Conservation (phyloP, 1,284 basidiomycete genomes). For the Heliocybe sulcata region DNA sequence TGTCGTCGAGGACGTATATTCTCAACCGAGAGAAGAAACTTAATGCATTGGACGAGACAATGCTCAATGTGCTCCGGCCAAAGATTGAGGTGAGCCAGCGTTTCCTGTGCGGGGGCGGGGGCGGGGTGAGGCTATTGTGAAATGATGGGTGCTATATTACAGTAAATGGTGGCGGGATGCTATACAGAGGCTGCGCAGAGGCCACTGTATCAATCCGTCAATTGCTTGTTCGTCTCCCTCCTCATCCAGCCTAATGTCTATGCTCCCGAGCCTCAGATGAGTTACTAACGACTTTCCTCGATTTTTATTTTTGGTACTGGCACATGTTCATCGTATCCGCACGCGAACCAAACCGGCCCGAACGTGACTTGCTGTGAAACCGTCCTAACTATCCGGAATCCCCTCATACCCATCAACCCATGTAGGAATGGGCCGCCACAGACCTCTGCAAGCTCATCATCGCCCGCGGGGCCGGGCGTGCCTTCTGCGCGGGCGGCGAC, state of each 20-base stretch:
- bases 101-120: not conserved
- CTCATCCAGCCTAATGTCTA: constrained; percentile 6
- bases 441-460: constrained; percentile 74
- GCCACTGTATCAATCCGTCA: constrained; percentile 2
- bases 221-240: not conserved
- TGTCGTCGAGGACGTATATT: constrained; percentile 58
- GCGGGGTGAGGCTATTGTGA: too few relatives aligned
- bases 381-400: too few relatives aligned
- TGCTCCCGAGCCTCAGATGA: constrained; percentile 7
- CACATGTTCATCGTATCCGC: too few relatives aligned
- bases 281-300: not conserved
- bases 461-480: constrained; percentile 71
- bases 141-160: too few relatives aligned
- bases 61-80: constrained; percentile 71
- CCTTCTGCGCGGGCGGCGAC: constrained; percentile 95
- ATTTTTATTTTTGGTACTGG: too few relatives aligned
- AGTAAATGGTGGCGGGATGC: too few relatives aligned
- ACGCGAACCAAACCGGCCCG: too few relatives aligned
- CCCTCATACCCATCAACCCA: not conserved
- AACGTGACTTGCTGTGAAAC: too few relatives aligned
- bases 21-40: constrained; percentile 82
- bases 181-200: too few relatives aligned
- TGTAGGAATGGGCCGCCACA: constrained; percentile 75
- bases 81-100: constrained; percentile 60
- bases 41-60: constrained; percentile 82